Evolutionary conservation across 2,329 filamentous ascomycete species (phyloP), one percentile per base, ranked within the genome.

Genomic region (Colletotrichum lentis): DNA sequence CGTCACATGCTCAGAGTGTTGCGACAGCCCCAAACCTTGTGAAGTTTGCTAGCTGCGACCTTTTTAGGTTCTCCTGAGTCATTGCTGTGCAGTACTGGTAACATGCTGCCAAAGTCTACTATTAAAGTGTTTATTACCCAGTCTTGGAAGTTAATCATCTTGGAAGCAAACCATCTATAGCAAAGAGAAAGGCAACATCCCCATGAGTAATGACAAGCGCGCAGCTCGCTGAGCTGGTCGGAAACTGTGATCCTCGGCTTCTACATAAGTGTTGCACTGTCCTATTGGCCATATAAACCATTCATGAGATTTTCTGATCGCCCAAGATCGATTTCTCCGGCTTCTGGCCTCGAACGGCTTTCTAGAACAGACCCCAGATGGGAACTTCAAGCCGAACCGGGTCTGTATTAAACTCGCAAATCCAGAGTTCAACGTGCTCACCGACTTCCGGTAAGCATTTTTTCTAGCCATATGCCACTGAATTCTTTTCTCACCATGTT

Each of bases 171-270:
- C 8, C 27, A 31, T 31, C 27, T 1, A 8, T 10, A 31, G 8
- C 8, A 31, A 31, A 31, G 44, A 63, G 46, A 16, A 57, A 18
- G 53, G 59, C 14, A 57, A 57, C 20, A 18, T 57, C 16, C 64
- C 64, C 1, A 67, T 67, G n/a, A n/a, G n/a, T n/a, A n/a, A n/a
- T n/a, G 64, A 67, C 64, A 12, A 52, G 59, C 35, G 6, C 7
- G 8, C 44, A 67, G n/a, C 52, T 67, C 20, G 64, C 64, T 1
- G 18, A 46, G 16, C 59, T 67, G 2, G 46, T 63, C 3, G 64
- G 60, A 16, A 31, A 52, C 3, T 47, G 43, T 20, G 64, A 67
- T 11, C 46, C 64, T 16, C 37, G 41, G 11, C 53, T 67, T 12
- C 53, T 67, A 7, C 37, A 59, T 67, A 37, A 67, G 64, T 41